Evolutionary conservation across 176 grass and related monocot genomes (phyloP), one percentile per base, ranked within the genome.

Genomic region (Musa itinerans): DNA sequence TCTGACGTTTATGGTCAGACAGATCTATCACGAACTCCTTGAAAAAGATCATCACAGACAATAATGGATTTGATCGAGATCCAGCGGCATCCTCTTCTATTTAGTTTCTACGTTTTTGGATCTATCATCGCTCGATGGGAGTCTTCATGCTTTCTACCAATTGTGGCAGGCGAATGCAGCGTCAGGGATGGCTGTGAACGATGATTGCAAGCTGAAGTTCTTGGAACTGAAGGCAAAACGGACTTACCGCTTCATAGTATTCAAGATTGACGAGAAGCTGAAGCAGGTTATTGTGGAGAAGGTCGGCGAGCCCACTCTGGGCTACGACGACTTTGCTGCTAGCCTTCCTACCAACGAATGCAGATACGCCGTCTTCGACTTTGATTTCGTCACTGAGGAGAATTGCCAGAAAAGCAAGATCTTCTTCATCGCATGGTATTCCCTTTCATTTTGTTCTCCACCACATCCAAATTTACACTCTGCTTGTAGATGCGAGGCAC

Each of bases 391-490:
- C 15, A 92, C 92, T 11, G 63, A 71, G 15, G 89, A 92, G 87
- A 90, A 96, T 53, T 86, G 91, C n/a, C 87, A 81, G 52, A 92
- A 96, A 82, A 92, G 89, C 92, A 92, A 88, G 82, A 96, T 96
- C 43, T 96, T 85, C 82, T 96, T 89, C 69, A 89, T 92, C 56
- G 81, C 86, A 52, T 96, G 92, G 92, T 96, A 91, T 20, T 85
- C 20, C 52, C 19, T 56, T 11, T 27, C 65, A 3, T 63, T 14
- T 27, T 2, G 0, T 67, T 16, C 55, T 20, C 43, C 53, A 63
- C 26, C 57, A 56, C 77, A 12, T 19, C 34, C 8, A 74, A 10
- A 2, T 80, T 23, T 51, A 62, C 53, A 62, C 52, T 80, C 8
- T 52, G 14, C 26, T 75, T 34, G 48, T 7, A 34, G 29, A 57